Percentiles rank a stretch among this genome's conserved stretches.
These are phyloP conservation scores for Halophytophthora batemanensis DNA, from an alignment of 352 stramenopile species.

Conservation along the genomic window DNA sequence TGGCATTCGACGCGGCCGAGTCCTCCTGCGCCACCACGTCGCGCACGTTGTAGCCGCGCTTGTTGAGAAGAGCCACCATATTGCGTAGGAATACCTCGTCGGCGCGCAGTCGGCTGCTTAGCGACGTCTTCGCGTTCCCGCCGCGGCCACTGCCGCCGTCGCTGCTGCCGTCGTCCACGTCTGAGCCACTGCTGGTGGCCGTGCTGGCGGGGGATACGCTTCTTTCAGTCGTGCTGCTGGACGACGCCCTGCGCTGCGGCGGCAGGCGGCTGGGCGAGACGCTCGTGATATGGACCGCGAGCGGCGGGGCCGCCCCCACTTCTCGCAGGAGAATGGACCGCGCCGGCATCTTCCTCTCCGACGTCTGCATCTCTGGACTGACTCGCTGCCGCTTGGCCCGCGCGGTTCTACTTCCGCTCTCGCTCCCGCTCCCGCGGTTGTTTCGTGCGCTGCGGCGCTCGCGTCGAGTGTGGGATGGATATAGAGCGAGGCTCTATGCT, in stretches of 20 bases:
- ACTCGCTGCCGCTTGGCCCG: too few relatives aligned
- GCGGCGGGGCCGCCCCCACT: conserved; percentile 11
- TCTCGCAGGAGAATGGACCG: conserved; percentile 21
- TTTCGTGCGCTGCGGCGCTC: too few relatives aligned
- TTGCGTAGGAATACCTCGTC: conserved; percentile 70
- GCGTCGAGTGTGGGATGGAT: too few relatives aligned
- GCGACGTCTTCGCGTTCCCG: conserved; percentile 2
- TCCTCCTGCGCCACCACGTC: conserved; percentile 53
- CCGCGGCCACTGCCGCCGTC: conserved; percentile 9
- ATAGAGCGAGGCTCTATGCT: too few relatives aligned
- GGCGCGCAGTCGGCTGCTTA: conserved; percentile 21
- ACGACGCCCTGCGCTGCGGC: too few relatives aligned
- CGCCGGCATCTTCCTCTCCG: conserved; percentile 11
- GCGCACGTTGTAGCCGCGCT: conserved; percentile 80
- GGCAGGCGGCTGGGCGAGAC: too few relatives aligned
- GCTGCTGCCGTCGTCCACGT: conserved; percentile 22
- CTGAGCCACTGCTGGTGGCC: conserved; percentile 8
- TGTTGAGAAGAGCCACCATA: conserved; percentile 75
- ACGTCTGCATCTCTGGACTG: background rate
- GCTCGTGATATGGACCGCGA: background rate
- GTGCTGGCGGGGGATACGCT: conserved; percentile 15
- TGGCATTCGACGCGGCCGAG: conserved; percentile 48
- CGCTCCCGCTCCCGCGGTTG: too few relatives aligned
- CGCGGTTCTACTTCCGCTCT: too few relatives aligned
- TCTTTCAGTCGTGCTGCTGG: background rate